Base-by-base conservation (phyloP, 1,284 basidiomycete species). In the Irpex sp. region DNA sequence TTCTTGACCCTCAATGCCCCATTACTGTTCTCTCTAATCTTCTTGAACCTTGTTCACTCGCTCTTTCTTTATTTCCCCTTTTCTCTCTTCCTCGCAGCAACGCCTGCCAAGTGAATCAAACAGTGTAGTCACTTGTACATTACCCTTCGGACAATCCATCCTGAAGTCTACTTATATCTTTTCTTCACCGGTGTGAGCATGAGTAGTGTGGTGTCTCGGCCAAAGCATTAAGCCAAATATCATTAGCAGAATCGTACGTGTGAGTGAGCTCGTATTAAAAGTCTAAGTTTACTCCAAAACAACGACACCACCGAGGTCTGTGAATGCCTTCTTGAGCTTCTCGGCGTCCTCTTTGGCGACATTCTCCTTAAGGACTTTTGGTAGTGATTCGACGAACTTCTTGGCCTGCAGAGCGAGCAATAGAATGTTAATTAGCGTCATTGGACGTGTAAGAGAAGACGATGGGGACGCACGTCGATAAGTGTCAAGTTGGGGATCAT, bases 341-440 rank as follows among this genome's bases (percentile, higher is more conserved):
- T 98, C 97, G 9, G 96, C 96, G 58, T 99, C 97, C 72, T 99
- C 97, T 81, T 99, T 99, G 40, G 93, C 86, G 65, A 97, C 75
- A 75, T 95, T 95, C 80, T 99, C 97, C 82, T 99, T 99, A 72
- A 99, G 82, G 3, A 91, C 81, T 79, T 98, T 93, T 38, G 97
- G 97, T 69, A 95, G 81, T 31, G 93, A 95, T 79, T 99, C 97
- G 64, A 99, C 97, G 72, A 99, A 98, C 81, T 98, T 99, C 87
- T 99, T 99, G 44, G 97, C 97, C 96, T 97, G 70, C 48, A 69
- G 44, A 74, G 19, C 57, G 21, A 65, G 31, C 58, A 37, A 19
- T 11, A 65, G 13, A 4, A 51, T 17, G 17, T 17, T n/a, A n/a
- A n/a, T 9, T 51, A 9, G 36, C 59, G 52, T 44, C 17, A 62